Evolutionary conservation across 2,329 filamentous ascomycete species (phyloP).

Genomic region (Monosporascus cannonballus): DNA sequence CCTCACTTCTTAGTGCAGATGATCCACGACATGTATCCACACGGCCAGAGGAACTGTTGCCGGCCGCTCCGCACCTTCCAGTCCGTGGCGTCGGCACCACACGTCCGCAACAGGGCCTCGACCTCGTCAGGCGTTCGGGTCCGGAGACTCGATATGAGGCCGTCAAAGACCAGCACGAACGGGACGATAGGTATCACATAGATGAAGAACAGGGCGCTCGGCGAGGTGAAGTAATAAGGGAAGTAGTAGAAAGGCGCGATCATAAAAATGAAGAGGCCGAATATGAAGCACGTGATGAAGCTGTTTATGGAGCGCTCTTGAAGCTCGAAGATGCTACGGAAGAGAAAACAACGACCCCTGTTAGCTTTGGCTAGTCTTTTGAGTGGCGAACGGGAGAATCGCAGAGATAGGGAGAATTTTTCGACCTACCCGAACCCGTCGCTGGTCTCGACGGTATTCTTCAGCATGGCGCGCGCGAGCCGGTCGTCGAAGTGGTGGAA

Average conservation of each 20-base stretch:
- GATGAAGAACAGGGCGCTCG: constrained; percentile 55
- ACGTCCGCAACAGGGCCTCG: constrained; percentile 48
- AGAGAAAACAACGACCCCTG: neutral
- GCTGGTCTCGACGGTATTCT: constrained; percentile 57
- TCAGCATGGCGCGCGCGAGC: constrained; percentile 53
- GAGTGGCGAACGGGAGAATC: neutral
- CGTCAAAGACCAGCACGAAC: constrained; percentile 63
- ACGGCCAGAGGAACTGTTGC: constrained; percentile 43
- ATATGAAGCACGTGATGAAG: constrained; percentile 45
- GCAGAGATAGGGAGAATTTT: neutral
- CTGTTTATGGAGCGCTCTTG: constrained; percentile 56
- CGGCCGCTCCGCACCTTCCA: constrained; percentile 46
- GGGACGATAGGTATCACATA: constrained; percentile 63
- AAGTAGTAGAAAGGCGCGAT: constrained; percentile 48
- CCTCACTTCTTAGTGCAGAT: constrained; percentile 35
- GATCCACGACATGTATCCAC: constrained; percentile 46
- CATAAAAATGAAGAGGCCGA: constrained; percentile 46
- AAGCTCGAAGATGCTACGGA: constrained; percentile 60
- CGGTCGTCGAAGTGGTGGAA: constrained; percentile 73
- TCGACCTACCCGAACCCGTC: constrained; percentile 52
- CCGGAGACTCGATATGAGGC: constrained; percentile 59
- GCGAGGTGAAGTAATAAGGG: constrained; percentile 46
- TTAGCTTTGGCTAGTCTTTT: neutral
- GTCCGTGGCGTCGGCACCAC: constrained; percentile 36
- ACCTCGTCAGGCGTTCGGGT: constrained; percentile 64